These are phyloP conservation scores for Penicillium goetzii DNA, from an alignment of 495 filamentous ascomycete genomes.

Conservation along the genomic window DNA sequence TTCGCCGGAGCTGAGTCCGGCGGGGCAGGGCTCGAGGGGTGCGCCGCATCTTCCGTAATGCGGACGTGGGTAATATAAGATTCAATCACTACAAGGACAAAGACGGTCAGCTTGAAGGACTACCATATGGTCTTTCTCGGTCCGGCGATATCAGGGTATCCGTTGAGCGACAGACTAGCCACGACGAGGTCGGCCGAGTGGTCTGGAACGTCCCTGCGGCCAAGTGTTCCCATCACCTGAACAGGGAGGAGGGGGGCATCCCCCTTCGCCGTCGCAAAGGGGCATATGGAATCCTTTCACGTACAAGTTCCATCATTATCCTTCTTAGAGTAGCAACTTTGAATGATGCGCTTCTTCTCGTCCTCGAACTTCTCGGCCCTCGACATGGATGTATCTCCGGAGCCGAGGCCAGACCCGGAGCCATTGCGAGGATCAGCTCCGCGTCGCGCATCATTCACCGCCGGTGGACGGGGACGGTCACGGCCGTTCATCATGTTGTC, in stretches of 20 bases:
- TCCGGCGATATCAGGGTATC: background rate
- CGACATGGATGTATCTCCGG: slow-evolving; percentile 43
- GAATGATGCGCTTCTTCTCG: slow-evolving; percentile 89
- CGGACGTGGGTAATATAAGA: slow-evolving; percentile 97
- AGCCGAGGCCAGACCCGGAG: slow-evolving; percentile 29
- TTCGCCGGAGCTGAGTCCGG: slow-evolving; percentile 67
- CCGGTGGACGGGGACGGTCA: slow-evolving; percentile 41
- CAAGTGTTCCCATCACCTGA: slow-evolving; percentile 17
- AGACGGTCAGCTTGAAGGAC: slow-evolving; percentile 20
- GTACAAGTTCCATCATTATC: slow-evolving; percentile 81
- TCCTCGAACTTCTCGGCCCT: slow-evolving; percentile 93
- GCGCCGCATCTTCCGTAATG: slow-evolving; percentile 79
- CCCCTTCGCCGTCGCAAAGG: background rate
- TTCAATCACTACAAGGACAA: slow-evolving; percentile 66
- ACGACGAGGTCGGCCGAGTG: background rate
- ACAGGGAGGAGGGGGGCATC: slow-evolving; percentile 5
- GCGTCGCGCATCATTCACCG: slow-evolving; percentile 36
- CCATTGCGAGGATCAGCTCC: slow-evolving; percentile 41
- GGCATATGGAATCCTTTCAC: slow-evolving; percentile 32
- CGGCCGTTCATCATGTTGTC: slow-evolving; percentile 43
- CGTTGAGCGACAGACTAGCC: background rate
- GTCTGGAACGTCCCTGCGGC: slow-evolving; percentile 10
- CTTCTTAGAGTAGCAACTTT: slow-evolving; percentile 87
- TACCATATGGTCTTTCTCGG: background rate
- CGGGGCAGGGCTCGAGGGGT: slow-evolving; percentile 85